phyloP scores from a whole-genome alignment of 495 filamentous ascomycete genomes.

The Penicillium taxi region DNA sequence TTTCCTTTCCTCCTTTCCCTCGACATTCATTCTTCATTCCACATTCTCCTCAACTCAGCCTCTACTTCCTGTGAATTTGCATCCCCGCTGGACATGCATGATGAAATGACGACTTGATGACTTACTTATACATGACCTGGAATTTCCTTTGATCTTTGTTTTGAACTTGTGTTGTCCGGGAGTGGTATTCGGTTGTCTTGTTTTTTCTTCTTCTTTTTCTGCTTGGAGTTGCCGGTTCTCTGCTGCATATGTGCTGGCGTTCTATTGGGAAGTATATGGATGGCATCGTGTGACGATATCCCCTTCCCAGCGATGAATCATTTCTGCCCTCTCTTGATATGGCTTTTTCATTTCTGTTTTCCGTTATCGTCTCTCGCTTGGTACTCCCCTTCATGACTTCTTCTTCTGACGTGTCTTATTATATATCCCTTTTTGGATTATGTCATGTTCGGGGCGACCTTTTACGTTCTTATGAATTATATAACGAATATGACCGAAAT shows the following conservation, averaged over 20 bases:
- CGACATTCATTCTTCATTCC: conserved; percentile 4
- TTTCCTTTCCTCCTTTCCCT: conserved; percentile 2
- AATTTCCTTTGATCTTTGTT: no score
- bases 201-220: conserved; percentile 9
- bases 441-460: conserved; percentile 10
- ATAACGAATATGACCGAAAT: conserved; percentile 17
- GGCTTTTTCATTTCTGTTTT: conserved; percentile 5
- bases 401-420: conserved; percentile 3
- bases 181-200: conserved; percentile 2
- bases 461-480: conserved; percentile 12
- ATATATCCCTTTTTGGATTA: conserved; percentile 8
- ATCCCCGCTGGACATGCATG: conserved; percentile 12
- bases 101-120: conserved; percentile 40
- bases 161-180: no score
- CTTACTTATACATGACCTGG: conserved; percentile 32
- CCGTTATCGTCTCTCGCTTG: conserved; percentile 6
- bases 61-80: conserved; percentile 7
- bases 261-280: conserved; percentile 20
- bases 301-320: conserved; percentile 35
- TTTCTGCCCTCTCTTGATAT: conserved; percentile 30
- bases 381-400: neutral
- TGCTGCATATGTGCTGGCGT: conserved; percentile 35
- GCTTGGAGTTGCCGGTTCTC: conserved; percentile 11
- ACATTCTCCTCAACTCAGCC: conserved; percentile 1
- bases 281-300: conserved; percentile 33